These are phyloP conservation scores for Collariella sp. DNA, from an alignment of 495 filamentous ascomycete species.

Conservation along the genomic window DNA sequence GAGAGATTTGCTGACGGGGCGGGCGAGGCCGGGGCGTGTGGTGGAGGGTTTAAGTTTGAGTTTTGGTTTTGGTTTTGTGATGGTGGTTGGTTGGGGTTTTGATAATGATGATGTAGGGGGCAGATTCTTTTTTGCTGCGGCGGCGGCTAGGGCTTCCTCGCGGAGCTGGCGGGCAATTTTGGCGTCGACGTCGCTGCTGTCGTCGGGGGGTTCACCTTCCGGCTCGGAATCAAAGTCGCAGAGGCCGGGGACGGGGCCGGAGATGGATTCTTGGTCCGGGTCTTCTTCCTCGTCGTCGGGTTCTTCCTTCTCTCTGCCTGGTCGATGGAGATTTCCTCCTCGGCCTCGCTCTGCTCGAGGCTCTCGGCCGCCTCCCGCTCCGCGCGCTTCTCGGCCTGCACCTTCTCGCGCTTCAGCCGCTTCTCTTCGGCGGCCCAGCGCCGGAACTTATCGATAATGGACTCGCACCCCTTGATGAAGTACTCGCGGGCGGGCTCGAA, in stretches of 20 bases:
- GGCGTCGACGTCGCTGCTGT: conserved; percentile 60
- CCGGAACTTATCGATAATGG: conserved; percentile 76
- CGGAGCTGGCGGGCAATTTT: conserved; percentile 64
- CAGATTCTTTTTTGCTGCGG: conserved; percentile 12
- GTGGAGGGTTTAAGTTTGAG: neutral
- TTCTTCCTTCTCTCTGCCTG: no score
- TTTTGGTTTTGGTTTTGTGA: conserved; percentile 22
- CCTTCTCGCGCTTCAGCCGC: conserved; percentile 59
- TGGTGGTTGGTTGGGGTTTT: conserved; percentile 6
- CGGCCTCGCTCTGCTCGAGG: neutral
- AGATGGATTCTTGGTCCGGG: neutral
- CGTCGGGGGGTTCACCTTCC: conserved; percentile 26
- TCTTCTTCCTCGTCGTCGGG: conserved; percentile 23
- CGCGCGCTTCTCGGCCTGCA: conserved; percentile 30
- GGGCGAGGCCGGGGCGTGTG: no score
- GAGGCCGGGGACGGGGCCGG: neutral
- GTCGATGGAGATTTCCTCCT: conserved; percentile 9
- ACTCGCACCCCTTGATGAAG: conserved; percentile 71
- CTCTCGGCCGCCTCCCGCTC: conserved; percentile 23
- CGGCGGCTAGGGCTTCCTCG: conserved; percentile 53
- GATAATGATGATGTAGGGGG: neutral
- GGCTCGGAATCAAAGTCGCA: neutral
- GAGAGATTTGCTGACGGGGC: neutral
- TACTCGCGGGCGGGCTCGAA: conserved; percentile 79
- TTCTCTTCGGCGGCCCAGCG: conserved; percentile 88